Evolutionary conservation across 2,329 filamentous ascomycete species (phyloP).

Genomic region (Juglanconis sp.): DNA sequence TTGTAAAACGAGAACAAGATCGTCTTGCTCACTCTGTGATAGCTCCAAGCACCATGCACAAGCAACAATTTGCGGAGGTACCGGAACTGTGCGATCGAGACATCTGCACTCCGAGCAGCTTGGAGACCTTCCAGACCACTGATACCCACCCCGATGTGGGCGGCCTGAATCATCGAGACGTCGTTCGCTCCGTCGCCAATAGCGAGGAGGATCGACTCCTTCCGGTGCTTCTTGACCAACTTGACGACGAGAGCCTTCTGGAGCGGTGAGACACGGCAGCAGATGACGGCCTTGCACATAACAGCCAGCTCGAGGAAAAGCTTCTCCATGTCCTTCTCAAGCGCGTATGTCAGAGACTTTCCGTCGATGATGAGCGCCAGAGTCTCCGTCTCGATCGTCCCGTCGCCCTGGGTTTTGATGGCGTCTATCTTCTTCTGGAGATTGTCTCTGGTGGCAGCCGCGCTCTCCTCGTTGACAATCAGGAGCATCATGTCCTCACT

Average conservation of each 20-base stretch:
- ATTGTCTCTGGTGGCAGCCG: constrained; percentile 78
- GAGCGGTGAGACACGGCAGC: constrained; percentile 91
- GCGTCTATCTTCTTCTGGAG: constrained; percentile 91
- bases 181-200: constrained; percentile 98
- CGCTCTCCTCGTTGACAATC: constrained; percentile 88
- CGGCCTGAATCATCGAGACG: constrained; percentile 99
- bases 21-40: constrained; percentile 93
- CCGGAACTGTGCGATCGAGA: constrained; percentile 93
- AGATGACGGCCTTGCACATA: constrained; percentile 98
- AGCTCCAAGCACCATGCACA: constrained; percentile 96
- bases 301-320: constrained; percentile 89
- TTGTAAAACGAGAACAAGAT: constrained; percentile 99
- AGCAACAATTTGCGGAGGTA: constrained; percentile 90
- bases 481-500: constrained; percentile 98
- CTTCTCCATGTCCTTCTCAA: constrained; percentile 93
- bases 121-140: constrained; percentile 96
- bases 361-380: constrained; percentile 93
- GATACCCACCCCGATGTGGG: constrained; percentile 96
- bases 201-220: constrained; percentile 86
- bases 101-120: constrained; percentile 90
- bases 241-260: constrained; percentile 98
- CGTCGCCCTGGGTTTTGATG: constrained; percentile 76
- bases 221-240: constrained; percentile 87
- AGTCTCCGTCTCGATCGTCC: constrained; percentile 75
- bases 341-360: constrained; percentile 86